Percentiles rank a stretch among this genome's conserved stretches.
Conservation (phyloP, 2,329 filamentous ascomycete species). For the Aspergillaceae sp. region DNA sequence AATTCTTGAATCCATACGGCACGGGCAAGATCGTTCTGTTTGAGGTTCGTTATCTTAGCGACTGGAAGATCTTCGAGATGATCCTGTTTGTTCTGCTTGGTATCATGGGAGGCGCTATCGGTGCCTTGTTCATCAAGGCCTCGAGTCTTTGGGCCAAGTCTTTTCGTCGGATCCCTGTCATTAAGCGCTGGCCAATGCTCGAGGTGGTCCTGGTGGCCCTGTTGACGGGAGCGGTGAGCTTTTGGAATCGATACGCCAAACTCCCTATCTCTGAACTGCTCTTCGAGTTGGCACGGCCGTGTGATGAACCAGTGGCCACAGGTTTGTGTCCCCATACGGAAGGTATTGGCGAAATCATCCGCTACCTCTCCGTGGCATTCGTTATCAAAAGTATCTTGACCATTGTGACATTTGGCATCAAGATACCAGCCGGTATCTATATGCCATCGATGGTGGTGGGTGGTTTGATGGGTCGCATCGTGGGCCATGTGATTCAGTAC, state of each 20-base stretch:
- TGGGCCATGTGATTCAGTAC: slow-evolving; percentile 80
- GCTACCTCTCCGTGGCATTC: slow-evolving; percentile 66
- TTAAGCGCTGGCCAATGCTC: slow-evolving; percentile 75
- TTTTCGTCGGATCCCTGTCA: slow-evolving; percentile 69
- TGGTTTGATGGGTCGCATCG: slow-evolving; percentile 77
- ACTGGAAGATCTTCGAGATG: slow-evolving; percentile 94
- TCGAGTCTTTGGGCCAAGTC: slow-evolving; percentile 81
- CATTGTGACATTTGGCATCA: slow-evolving; percentile 87
- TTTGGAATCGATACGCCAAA: slow-evolving; percentile 88
- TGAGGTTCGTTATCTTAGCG: slow-evolving; percentile 77
- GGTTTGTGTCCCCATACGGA: slow-evolving; percentile 69
- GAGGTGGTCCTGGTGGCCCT: slow-evolving; percentile 85
- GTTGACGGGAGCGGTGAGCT: slow-evolving; percentile 74
- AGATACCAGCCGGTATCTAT: slow-evolving; percentile 93
- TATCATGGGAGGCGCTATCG: slow-evolving; percentile 70
- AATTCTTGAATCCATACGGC: slow-evolving; percentile 92
- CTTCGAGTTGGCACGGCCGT: slow-evolving; percentile 83
- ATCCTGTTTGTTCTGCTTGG: slow-evolving; percentile 78
- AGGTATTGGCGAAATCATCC: slow-evolving; percentile 69
- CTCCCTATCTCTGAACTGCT: slow-evolving; percentile 83
- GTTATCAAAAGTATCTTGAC: slow-evolving; percentile 85
- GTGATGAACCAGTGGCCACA: slow-evolving; percentile 54
- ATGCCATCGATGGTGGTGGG: slow-evolving; percentile 98
- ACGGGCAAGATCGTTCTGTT: slow-evolving; percentile 96
- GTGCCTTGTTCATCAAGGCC: slow-evolving; percentile 94